These are phyloP conservation scores for Candida freyschussii DNA, from an alignment of 1,139 yeast genomes.

Conservation along the genomic window DNA sequence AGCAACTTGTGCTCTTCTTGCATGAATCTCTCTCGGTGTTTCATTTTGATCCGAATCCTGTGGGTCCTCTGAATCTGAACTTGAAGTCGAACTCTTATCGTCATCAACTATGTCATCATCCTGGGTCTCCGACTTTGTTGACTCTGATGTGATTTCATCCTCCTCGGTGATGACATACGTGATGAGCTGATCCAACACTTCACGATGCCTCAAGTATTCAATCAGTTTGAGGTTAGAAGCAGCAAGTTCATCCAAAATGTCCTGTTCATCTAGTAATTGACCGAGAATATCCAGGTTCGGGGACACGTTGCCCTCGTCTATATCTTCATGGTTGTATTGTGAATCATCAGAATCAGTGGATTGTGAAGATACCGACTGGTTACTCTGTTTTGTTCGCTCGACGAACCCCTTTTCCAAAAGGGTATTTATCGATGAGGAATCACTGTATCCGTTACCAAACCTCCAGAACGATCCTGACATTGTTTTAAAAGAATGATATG, in stretches of 20 bases:
- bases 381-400: slow-evolving; percentile 36
- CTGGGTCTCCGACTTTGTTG: slow-evolving; percentile 15
- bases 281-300: slow-evolving; percentile 43
- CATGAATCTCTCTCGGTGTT: slow-evolving; percentile 48
- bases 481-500: slow-evolving; percentile 1
- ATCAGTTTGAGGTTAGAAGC: slow-evolving; percentile 78
- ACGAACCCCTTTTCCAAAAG: slow-evolving; percentile 45
- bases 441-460: slow-evolving; percentile 78
- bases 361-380: slow-evolving; percentile 18
- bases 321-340: slow-evolving; percentile 18
- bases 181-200: slow-evolving; percentile 60
- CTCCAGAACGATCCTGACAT: slow-evolving; percentile 92
- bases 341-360: slow-evolving; percentile 22
- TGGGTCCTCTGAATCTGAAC: slow-evolving; percentile 29
- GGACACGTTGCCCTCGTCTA: slow-evolving; percentile 23
- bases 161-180: slow-evolving; percentile 53
- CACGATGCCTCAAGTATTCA: slow-evolving; percentile 75
- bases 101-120: slow-evolving; percentile 19
- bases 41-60: slow-evolving; percentile 32
- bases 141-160: slow-evolving; percentile 22
- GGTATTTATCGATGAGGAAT: slow-evolving; percentile 68
- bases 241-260: slow-evolving; percentile 75
- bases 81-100: slow-evolving; percentile 23
- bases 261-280: slow-evolving; percentile 80
- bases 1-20: slow-evolving; percentile 77